phyloP scores from a whole-genome alignment of 1,139 yeast species.

The Pichia sp. region DNA sequence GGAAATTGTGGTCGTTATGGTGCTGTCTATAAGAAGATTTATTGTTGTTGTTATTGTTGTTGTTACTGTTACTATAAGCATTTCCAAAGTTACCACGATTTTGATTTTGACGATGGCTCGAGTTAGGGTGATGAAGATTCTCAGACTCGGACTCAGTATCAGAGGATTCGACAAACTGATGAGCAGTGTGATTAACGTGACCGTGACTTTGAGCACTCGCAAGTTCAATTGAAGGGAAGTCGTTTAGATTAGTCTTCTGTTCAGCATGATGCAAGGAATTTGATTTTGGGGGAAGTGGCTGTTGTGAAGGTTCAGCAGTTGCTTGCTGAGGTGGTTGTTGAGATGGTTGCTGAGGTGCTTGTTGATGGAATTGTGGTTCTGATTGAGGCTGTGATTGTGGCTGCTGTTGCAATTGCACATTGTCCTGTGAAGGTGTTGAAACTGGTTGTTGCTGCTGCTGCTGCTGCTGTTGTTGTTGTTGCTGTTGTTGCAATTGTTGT shows the following conservation, averaged over 20 bases:
- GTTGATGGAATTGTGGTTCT: slow-evolving; percentile 3
- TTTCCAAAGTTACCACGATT: slow-evolving; percentile 13
- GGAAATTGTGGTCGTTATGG: slow-evolving; percentile 18
- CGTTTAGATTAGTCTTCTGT: slow-evolving; percentile 9
- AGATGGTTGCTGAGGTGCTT: background rate
- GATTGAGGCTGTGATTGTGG: slow-evolving; percentile 5
- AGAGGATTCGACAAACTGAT: background rate
- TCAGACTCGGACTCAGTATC: background rate
- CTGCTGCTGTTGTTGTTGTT: slow-evolving; percentile 24
- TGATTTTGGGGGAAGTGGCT: slow-evolving; percentile 1
- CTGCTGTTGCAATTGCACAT: slow-evolving; percentile 1
- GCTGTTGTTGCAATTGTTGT: slow-evolving; percentile 14
- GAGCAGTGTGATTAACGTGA: slow-evolving; percentile 15
- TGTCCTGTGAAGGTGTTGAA: slow-evolving; percentile 12
- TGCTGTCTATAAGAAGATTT: slow-evolving; percentile 14
- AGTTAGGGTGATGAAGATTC: background rate
- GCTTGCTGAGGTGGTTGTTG: slow-evolving; percentile 1
- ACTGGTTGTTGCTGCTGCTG: slow-evolving; percentile 28
- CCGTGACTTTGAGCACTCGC: slow-evolving; percentile 15
- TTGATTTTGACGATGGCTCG: slow-evolving; percentile 9
- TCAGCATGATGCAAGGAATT: too few species aligned
- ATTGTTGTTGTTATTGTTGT: slow-evolving; percentile 18
- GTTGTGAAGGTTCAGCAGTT: background rate
- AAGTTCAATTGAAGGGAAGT: slow-evolving; percentile 16
- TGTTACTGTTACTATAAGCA: slow-evolving; percentile 10